Base-by-base conservation (phyloP, 805 yeast genomes). In the Helenozyma rhizophorensis region DNA sequence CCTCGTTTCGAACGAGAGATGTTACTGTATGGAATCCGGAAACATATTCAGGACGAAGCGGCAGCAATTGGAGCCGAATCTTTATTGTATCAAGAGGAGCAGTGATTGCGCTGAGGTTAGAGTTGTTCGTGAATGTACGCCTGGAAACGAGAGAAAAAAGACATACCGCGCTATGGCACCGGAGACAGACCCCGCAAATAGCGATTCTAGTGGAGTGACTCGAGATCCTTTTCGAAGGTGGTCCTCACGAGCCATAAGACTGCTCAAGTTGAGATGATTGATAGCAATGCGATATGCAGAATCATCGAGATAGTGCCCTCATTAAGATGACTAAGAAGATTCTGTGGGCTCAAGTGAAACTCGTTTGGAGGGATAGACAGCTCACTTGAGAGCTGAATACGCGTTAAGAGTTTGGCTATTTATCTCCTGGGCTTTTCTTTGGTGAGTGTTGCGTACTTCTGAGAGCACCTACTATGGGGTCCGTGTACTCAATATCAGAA, bases 41-140 rank as follows among this genome's bases (percentile, higher is more conserved):
- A 12, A 10, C 7, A 19, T 33, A 25, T 25, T 30, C 33, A 6
- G 36, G 23, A 11, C 31, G 32, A n/a, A 36, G 12, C 42, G 63
- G 59, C 39, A 74, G 79, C 2, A 85, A 60, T 52, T 85, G 95
- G 23, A 83, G 62, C 33, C 94, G 63, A 43, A 85, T 84, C 56
- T 86, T 86, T 33, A 85, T 54, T 10, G 84, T 80, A 47, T 85
- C 95, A 25, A 86, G 58, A 3, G 95, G 95, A 2, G 95, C 89
- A 1, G 82, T 72, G 14, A 74, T 56, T 33, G 76, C 74, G 36
- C 86, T 74, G 23, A 17, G 19, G 19, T 17, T 17, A 17, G 5
- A 17, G 11, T 17, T 11, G 57, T 56, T 49, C 55, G 59, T 53
- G 33, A 23, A 23, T 13, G 7, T 9, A 8, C 10, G 6, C 6